Conservation (phyloP, 2,329 filamentous ascomycete genomes). For the Sclerotiophoma versabilis region DNA sequence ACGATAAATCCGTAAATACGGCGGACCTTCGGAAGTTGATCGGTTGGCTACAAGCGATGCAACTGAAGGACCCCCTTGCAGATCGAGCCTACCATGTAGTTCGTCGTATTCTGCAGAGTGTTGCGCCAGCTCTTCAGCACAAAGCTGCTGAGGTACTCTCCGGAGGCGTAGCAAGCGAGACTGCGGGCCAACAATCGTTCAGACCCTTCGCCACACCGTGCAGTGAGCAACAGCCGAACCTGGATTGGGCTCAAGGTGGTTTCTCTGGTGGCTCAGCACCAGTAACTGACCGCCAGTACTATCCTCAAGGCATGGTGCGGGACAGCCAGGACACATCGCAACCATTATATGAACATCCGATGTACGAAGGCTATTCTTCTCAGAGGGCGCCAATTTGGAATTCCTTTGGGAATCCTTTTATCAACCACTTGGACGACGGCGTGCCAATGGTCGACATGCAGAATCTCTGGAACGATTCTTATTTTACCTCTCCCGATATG, state of each 20-base stretch:
- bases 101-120: slow-evolving; percentile 24
- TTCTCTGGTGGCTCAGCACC: background rate
- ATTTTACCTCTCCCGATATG: background rate
- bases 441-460: slow-evolving; percentile 21
- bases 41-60: slow-evolving; percentile 44
- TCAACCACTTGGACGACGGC: slow-evolving; percentile 32
- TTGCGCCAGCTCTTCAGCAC: slow-evolving; percentile 20
- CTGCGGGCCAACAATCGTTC: background rate
- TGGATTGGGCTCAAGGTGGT: background rate
- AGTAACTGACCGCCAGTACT: background rate
- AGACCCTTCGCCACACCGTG: background rate
- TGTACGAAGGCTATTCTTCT: background rate
- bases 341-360: background rate
- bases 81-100: slow-evolving; percentile 38
- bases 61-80: slow-evolving; percentile 36
- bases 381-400: background rate
- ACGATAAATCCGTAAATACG: slow-evolving; percentile 34
- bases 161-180: background rate
- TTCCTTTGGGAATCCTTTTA: slow-evolving; percentile 30
- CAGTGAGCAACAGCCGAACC: background rate
- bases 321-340: background rate
- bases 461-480: slow-evolving; percentile 13
- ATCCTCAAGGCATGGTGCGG: background rate
- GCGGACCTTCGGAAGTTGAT: slow-evolving; percentile 44
- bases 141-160: slow-evolving; percentile 23